These are phyloP conservation scores for Debaryomyces maramus DNA, from an alignment of 805 yeast genomes.

Conservation along the genomic window DNA sequence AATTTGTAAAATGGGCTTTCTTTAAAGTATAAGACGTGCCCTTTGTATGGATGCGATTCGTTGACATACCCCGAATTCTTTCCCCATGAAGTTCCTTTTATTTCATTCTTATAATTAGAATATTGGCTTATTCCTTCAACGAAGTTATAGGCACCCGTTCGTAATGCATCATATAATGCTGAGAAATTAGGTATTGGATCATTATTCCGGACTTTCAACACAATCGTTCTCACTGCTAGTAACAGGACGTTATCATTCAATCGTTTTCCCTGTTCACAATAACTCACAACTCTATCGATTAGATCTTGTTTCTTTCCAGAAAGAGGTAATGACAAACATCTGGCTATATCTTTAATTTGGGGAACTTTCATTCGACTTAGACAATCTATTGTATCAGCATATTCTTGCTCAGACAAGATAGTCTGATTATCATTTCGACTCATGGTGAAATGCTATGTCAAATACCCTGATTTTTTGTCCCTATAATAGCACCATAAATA, in stretches of 20 bases:
- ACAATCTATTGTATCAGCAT: slow-evolving; percentile 13
- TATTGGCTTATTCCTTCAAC: slow-evolving; percentile 3
- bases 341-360: slow-evolving; percentile 53
- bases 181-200: slow-evolving; percentile 39
- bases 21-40: slow-evolving; percentile 49
- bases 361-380: slow-evolving; percentile 40
- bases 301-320: slow-evolving; percentile 65
- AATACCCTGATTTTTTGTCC: background rate
- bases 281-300: slow-evolving; percentile 52
- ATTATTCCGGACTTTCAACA: slow-evolving; percentile 35
- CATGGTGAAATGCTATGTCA: slow-evolving; percentile 4
- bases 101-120: slow-evolving; percentile 6
- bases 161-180: slow-evolving; percentile 27
- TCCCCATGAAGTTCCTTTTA: slow-evolving; percentile 3
- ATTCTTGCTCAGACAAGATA: slow-evolving; percentile 15
- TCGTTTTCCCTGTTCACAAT: slow-evolving; percentile 42
- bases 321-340: slow-evolving; percentile 47
- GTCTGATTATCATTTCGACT: slow-evolving; percentile 6
- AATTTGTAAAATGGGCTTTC: slow-evolving; percentile 58
- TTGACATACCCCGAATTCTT: background rate
- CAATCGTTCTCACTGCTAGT: slow-evolving; percentile 44
- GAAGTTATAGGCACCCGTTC: slow-evolving; percentile 23
- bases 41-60: slow-evolving; percentile 20
- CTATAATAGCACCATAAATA: background rate
- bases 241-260: slow-evolving; percentile 44